phyloP scores from a whole-genome alignment of 164 flowering plant genomes.

The Tinospora cordifolia region DNA sequence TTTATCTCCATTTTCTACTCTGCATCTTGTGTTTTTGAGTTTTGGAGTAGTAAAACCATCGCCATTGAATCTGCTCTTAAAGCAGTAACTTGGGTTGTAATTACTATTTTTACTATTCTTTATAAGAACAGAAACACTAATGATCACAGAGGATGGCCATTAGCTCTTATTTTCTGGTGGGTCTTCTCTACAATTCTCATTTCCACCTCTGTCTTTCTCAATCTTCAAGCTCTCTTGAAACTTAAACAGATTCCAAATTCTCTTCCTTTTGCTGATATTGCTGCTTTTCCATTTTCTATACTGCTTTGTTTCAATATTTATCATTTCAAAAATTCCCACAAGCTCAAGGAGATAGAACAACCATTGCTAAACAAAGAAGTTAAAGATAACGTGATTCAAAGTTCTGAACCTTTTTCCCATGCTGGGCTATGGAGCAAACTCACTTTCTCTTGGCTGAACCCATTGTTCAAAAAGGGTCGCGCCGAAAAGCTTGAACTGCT shows the following conservation, averaged over 20 bases:
- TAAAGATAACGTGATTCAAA: not conserved
- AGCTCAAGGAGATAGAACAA: conserved; percentile 18
- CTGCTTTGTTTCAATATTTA: conserved; percentile 40
- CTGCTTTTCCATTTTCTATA: conserved; percentile 35
- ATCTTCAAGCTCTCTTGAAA: conserved; percentile 18
- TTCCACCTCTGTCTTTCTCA: conserved; percentile 23
- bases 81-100: conserved; percentile 37
- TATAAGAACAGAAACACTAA: conserved; percentile 19
- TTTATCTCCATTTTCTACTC: conserved; percentile 29
- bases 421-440: conserved; percentile 63
- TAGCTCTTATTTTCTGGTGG: conserved; percentile 59
- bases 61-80: conserved; percentile 17
- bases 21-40: conserved; percentile 32
- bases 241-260: conserved; percentile 16
- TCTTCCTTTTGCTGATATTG: conserved; percentile 34
- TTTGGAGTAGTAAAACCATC: conserved; percentile 23
- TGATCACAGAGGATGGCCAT: conserved; percentile 41
- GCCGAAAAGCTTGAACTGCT: conserved; percentile 37
- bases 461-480: conserved; percentile 47
- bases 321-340: conserved; percentile 5
- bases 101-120: conserved; percentile 27
- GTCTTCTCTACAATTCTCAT: conserved; percentile 22
- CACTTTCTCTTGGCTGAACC: conserved; percentile 69
- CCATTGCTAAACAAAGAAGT: conserved; percentile 35
- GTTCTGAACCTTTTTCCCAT: conserved; percentile 18